Conservation (phyloP, 129 eudicot species). For the sunflower (Helianthus annuus) region DNA sequence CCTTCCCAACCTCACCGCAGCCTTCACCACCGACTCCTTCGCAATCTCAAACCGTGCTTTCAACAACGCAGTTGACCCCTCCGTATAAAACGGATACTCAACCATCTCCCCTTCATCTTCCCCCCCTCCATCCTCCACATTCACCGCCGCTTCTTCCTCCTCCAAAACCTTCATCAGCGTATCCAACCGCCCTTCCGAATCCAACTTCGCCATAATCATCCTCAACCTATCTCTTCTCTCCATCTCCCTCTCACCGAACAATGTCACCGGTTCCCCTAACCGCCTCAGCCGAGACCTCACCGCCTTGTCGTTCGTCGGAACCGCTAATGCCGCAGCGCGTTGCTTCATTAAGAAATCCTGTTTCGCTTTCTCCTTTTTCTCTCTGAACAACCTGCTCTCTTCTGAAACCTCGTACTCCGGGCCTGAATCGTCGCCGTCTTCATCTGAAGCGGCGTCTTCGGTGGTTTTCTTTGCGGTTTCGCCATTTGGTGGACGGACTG, state of each 20-base stretch:
- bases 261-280: conserved; percentile 86
- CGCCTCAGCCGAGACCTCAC: conserved; percentile 73
- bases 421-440: conserved; percentile 32
- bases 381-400: conserved; percentile 73
- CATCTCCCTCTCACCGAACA: conserved; percentile 94
- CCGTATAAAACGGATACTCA: conserved; percentile 91
- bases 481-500: conserved; percentile 32
- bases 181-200: conserved; percentile 76
- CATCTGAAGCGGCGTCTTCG: conserved; percentile 18
- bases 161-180: conserved; percentile 80
- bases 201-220: conserved; percentile 82
- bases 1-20: conserved; percentile 63
- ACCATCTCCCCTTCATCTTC: conserved; percentile 59
- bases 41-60: conserved; percentile 72
- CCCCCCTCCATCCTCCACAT: conserved; percentile 49
- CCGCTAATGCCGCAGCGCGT: conserved; percentile 86
- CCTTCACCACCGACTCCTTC: conserved; percentile 61
- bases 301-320: conserved; percentile 84
- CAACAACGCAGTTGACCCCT: conserved; percentile 64
- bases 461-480: conserved; percentile 10
- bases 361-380: conserved; percentile 77
- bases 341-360: conserved; percentile 79
- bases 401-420: conserved; percentile 80
- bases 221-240: conserved; percentile 90
- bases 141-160: conserved; percentile 73